These are phyloP conservation scores for Taxillus chinensis DNA, from an alignment of 164 flowering plant genomes.

Conservation along the genomic window DNA sequence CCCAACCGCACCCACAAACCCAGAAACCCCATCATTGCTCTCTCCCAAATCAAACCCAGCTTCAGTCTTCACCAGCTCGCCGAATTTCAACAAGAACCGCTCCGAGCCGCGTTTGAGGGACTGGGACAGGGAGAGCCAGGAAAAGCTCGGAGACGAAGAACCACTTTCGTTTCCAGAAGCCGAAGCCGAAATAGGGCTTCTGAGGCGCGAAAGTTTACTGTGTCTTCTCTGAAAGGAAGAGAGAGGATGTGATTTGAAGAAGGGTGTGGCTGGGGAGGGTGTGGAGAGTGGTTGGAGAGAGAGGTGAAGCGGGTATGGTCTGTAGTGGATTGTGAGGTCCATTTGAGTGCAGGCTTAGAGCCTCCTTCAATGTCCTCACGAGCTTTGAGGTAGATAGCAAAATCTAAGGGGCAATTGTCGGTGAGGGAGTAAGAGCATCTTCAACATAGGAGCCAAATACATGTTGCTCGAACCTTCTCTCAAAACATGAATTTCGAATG, in stretches of 20 bases:
- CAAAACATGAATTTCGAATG: no score
- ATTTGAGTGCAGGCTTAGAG: background rate
- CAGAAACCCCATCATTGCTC: conserved; percentile 23
- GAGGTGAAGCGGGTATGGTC: background rate
- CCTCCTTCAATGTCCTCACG: no score
- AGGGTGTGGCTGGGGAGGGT: background rate
- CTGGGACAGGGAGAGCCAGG: conserved; percentile 31
- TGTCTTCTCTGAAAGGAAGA: conserved; percentile 11
- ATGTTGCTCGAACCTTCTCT: no score
- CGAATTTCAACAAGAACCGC: conserved; percentile 39
- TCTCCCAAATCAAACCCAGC: conserved; percentile 53
- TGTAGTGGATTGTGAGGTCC: background rate
- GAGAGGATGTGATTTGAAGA: background rate
- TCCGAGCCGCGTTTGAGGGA: conserved; percentile 49
- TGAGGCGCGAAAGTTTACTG: conserved; percentile 14
- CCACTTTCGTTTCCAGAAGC: conserved; percentile 31
- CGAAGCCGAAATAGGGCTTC: conserved; percentile 15
- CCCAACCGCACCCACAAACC: conserved; percentile 20
- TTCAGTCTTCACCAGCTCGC: conserved; percentile 58
- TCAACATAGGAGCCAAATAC: no score
- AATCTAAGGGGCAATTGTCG: no score
- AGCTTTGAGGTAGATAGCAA: no score
- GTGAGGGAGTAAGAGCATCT: no score
- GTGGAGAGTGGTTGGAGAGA: background rate
- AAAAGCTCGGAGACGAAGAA: conserved; percentile 30